Conservation (phyloP, 345 rosid species). For the Capsella bursapastoris region DNA sequence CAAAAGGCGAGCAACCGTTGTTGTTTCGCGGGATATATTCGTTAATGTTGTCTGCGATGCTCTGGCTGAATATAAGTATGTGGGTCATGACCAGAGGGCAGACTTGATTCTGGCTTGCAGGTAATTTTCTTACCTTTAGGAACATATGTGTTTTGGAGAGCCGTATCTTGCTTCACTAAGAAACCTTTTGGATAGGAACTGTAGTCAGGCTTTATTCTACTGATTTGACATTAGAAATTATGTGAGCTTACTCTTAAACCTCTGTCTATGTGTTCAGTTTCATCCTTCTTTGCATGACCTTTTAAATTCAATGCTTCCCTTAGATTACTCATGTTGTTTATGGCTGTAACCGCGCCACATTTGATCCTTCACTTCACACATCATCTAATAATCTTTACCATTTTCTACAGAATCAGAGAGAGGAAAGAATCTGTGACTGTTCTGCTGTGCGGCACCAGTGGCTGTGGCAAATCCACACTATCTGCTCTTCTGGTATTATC, state of each 20-base stretch:
- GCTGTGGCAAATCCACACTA: conserved; percentile 99
- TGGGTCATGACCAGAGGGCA: conserved; percentile 96
- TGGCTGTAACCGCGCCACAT: neutral
- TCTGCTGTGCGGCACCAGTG: conserved; percentile 96
- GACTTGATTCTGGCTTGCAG: conserved; percentile 95
- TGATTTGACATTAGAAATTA: neutral
- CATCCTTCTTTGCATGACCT: neutral
- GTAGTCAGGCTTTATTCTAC: neutral
- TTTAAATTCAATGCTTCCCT: neutral
- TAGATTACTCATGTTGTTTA: neutral
- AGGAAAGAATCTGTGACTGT: conserved; percentile 96
- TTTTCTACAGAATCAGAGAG: conserved; percentile 82
- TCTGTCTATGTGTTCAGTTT: neutral
- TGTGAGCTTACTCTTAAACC: neutral
- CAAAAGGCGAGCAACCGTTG: conserved; percentile 81
- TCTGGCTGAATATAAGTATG: conserved; percentile 89
- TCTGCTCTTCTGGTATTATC: conserved; percentile 87
- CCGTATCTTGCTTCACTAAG: neutral
- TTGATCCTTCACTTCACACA: neutral
- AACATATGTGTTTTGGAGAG: neutral
- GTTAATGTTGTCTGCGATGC: conserved; percentile 82
- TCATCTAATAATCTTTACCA: neutral
- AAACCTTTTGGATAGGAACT: neutral
- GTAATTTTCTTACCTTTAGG: conserved; percentile 47
- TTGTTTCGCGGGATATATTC: conserved; percentile 71